Evolutionary conservation across 371 early-diverging fungal species (phyloP).

Genomic region (Mucor piriformis): DNA sequence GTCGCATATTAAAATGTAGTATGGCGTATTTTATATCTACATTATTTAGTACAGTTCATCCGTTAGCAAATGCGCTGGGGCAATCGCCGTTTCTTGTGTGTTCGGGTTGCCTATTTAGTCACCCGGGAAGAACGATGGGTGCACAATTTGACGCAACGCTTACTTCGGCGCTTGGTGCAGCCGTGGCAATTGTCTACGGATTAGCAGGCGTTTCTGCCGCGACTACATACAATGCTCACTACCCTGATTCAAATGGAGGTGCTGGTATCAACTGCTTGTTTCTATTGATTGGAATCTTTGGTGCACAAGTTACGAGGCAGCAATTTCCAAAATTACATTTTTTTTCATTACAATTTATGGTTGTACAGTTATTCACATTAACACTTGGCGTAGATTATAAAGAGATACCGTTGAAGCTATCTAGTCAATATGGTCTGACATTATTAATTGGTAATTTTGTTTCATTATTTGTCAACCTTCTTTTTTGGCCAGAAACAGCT

Average conservation of each 20-base stretch:
- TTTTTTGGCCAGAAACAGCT: slow-evolving; percentile 50
- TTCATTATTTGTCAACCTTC: slow-evolving; percentile 33
- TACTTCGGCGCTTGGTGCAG: slow-evolving; percentile 38
- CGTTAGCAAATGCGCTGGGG: slow-evolving; percentile 34
- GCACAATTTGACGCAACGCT: slow-evolving; percentile 47
- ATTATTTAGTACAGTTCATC: slow-evolving; percentile 41
- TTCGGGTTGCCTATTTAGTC: slow-evolving; percentile 44
- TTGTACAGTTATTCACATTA: slow-evolving; percentile 23
- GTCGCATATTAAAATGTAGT: slow-evolving; percentile 53
- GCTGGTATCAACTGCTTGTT: slow-evolving; percentile 22
- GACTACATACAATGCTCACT: slow-evolving; percentile 26
- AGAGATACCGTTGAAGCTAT: slow-evolving; percentile 4
- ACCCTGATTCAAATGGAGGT: slow-evolving; percentile 13
- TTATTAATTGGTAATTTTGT: slow-evolving; percentile 23
- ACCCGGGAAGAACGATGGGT: slow-evolving; percentile 50
- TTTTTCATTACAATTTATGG: slow-evolving; percentile 32
- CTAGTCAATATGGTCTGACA: slow-evolving; percentile 21
- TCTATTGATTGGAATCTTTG: slow-evolving; percentile 23
- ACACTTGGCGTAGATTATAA: slow-evolving; percentile 5
- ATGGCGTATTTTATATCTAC: slow-evolving; percentile 49
- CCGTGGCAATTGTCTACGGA: slow-evolving; percentile 37
- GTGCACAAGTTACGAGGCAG: slow-evolving; percentile 25
- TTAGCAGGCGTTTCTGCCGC: slow-evolving; percentile 36
- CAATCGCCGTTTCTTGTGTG: slow-evolving; percentile 44
- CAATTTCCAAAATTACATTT: slow-evolving; percentile 23